Percentiles rank a stretch among this genome's conserved stretches.
phyloP scores from a whole-genome alignment of 805 yeast species.

The Starmera quercuum region DNA sequence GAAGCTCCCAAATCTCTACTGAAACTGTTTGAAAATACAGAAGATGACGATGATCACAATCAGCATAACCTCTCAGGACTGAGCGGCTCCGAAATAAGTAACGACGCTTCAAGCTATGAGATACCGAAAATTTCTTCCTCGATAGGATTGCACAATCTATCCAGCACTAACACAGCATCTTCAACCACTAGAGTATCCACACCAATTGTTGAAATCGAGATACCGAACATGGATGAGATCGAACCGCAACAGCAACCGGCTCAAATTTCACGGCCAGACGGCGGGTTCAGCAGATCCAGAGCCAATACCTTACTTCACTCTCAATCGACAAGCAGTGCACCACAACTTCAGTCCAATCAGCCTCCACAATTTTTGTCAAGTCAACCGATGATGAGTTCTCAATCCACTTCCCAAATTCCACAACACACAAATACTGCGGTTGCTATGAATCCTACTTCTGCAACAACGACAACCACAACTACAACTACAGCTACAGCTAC shows the following conservation, averaged over 20 bases:
- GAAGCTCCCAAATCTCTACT: conserved; percentile 70
- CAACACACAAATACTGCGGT: neutral
- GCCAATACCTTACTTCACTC: conserved; percentile 20
- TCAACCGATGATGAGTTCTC: neutral
- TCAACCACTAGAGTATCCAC: conserved; percentile 33
- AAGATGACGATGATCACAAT: conserved; percentile 21
- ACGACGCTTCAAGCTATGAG: conserved; percentile 5
- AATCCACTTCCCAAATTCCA: no score
- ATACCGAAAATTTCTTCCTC: conserved; percentile 16
- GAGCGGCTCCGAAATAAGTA: neutral
- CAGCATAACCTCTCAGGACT: no score
- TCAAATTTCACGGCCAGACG: conserved; percentile 8
- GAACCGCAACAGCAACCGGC: conserved; percentile 20
- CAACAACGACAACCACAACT: conserved; percentile 12
- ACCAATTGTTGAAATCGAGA: conserved; percentile 57
- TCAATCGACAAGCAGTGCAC: conserved; percentile 9
- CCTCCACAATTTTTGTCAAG: neutral
- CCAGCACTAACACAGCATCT: conserved; percentile 6
- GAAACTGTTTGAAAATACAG: conserved; percentile 57
- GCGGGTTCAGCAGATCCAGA: conserved; percentile 18
- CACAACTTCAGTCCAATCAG: conserved; percentile 2
- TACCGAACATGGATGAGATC: conserved; percentile 55
- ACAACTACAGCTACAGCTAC: neutral
- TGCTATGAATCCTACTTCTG: neutral
- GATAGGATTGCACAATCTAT: conserved; percentile 9